Base-by-base conservation (phyloP, 345 rosid species). In the Trapa incisa region DNA sequence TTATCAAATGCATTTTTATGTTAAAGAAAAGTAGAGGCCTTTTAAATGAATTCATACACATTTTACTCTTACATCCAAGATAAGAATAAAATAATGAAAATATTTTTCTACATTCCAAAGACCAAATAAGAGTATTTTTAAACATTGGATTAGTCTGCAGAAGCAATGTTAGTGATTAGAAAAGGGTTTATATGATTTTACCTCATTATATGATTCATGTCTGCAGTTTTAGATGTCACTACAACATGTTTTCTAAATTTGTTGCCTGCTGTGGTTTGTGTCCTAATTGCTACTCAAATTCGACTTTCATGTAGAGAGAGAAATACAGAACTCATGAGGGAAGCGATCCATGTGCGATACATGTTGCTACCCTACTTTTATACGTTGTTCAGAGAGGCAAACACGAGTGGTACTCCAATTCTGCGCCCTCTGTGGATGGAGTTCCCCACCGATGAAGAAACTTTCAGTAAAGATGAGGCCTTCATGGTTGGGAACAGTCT, bases 391-490 rank as follows among this genome's bases (percentile, higher is more conserved):
- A 80, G 99, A 82, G 99, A 89, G 86, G 91, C 99, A 80, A 95
- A 95, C 52, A 64, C 80, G 16, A 89, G 78, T 13, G 99, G 99
- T 72, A 73, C 86, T 75, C 97, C 99, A 35, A 86, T 95, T 61
- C 57, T 79, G 61, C 97, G 97, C 17, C 96, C 99, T 42, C 67
- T 95, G 72, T 95, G 99, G 99, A 95, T 95, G 99, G 99, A 95
- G 82, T 91, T 95, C 79, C 96, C 99, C 47, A 81, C 78, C 53
- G 99, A 95, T 66, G 92, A 89, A 81, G 80, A 80, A 65, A 84
- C 96, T 71, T 91, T 87, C 74, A 78, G 67, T 70, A 95, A 87
- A 47, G 99, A 91, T 63, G 99, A 95, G 75, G 91, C 97, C 47
- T 95, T 95, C 82, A 91, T 95, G 99, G 90, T 95, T 66, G 99